A percentile compares a stretch with the other conserved stretches of the same genome.
phyloP scores from a whole-genome alignment of 192 early-diverging fungal species.

The Podila epicladia region DNA sequence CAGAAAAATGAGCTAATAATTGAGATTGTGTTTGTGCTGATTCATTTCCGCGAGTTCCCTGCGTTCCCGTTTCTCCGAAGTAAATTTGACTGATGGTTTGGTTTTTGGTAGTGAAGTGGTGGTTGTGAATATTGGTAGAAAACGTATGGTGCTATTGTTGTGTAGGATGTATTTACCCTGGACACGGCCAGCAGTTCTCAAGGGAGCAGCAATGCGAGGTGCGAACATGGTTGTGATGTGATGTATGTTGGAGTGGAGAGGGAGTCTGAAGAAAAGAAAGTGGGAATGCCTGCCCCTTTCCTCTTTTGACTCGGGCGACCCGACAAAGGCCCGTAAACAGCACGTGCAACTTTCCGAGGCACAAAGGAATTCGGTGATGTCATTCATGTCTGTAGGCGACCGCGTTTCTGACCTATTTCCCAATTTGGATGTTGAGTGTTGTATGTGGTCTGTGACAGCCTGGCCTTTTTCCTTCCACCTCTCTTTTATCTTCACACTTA shows the following conservation, averaged over 20 bases:
- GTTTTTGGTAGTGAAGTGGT: not conserved
- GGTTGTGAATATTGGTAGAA: not conserved
- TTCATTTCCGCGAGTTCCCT: not conserved
- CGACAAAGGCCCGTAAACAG: no score
- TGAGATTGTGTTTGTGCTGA: not conserved
- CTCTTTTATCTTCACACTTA: no score
- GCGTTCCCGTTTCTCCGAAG: not conserved
- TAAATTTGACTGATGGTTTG: not conserved
- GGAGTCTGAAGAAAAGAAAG: not conserved
- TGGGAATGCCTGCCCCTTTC: not conserved
- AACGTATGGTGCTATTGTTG: not conserved
- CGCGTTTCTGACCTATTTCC: no score
- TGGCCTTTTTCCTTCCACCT: no score
- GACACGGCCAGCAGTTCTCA: conserved; percentile 30
- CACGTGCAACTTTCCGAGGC: no score
- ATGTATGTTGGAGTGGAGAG: not conserved
- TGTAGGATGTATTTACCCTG: conserved; percentile 22
- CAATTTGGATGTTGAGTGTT: no score
- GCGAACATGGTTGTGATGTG: conserved; percentile 32
- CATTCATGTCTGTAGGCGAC: no score
- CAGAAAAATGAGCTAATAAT: not conserved
- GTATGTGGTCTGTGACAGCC: no score
- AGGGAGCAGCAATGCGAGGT: conserved; percentile 38
- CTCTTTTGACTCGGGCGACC: no score
- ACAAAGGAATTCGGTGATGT: no score